Evolutionary conservation across 176 grass and related monocot genomes (phyloP).

Genomic region (Bromus sterilis): DNA sequence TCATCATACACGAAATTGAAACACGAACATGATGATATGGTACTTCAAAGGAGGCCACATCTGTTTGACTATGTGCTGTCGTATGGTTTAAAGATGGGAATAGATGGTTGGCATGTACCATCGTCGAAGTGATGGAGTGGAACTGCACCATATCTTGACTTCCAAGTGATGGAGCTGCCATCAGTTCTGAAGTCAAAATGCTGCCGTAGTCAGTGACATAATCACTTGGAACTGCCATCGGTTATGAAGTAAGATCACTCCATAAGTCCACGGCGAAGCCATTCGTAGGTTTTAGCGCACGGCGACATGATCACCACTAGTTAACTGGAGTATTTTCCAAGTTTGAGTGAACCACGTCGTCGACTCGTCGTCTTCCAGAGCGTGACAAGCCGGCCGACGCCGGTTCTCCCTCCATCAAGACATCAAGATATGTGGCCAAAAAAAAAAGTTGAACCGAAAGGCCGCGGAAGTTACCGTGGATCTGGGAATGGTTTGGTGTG

Average conservation of each 20-base stretch:
- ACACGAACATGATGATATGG: background rate
- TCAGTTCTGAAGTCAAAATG: background rate
- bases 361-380: background rate
- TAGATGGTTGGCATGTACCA: no score
- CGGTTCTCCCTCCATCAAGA: background rate
- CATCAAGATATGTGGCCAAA: no score
- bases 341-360: slow-evolving; percentile 6
- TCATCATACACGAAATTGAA: background rate
- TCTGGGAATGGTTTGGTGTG: no score
- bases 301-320: background rate
- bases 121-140: background rate
- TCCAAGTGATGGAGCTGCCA: background rate
- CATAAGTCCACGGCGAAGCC: background rate
- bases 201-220: background rate
- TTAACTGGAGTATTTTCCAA: background rate
- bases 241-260: no score
- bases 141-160: background rate
- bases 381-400: background rate
- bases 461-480: no score
- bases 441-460: no score
- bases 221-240: no score
- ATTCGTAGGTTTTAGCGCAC: background rate
- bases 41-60: background rate
- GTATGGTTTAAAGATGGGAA: no score
- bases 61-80: background rate